Evolutionary conservation across 768 basidiomycete genomes (phyloP).

Genomic region (Collybia mongolica): DNA sequence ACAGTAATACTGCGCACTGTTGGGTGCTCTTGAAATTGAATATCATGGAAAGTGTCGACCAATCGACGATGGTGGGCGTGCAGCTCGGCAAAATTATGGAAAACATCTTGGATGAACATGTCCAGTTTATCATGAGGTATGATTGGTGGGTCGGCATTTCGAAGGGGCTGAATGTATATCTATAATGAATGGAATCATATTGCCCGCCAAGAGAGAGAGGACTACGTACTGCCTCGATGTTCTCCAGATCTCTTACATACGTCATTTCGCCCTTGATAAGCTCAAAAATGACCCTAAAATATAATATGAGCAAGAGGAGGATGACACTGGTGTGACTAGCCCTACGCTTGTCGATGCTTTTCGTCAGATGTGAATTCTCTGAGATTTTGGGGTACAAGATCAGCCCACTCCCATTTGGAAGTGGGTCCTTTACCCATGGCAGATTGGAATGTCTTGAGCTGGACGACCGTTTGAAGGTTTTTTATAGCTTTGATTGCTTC

Average conservation of each 20-base stretch:
- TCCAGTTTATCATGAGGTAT: conserved; percentile 70
- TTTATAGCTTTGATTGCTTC: conserved; percentile 84
- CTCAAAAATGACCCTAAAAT: conserved; percentile 82
- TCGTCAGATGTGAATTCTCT: conserved; percentile 61
- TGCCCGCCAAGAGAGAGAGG: background rate
- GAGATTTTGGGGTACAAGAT: conserved; percentile 69
- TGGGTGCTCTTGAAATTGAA: conserved; percentile 88
- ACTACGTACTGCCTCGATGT: conserved; percentile 70
- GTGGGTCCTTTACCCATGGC: conserved; percentile 82
- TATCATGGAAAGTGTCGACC: conserved; percentile 77
- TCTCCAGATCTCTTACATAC: conserved; percentile 93
- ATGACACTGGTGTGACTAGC: too few species aligned
- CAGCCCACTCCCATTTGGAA: conserved; percentile 87
- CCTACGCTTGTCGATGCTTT: conserved; percentile 80
- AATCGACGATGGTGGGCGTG: conserved; percentile 73
- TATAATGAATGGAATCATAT: conserved; percentile 24
- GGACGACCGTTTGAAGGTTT: conserved; percentile 75
- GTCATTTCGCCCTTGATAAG: conserved; percentile 95
- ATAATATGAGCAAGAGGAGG: background rate
- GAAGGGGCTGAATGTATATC: conserved; percentile 84
- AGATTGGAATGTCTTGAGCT: conserved; percentile 86
- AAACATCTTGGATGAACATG: conserved; percentile 82
- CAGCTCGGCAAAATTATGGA: conserved; percentile 83
- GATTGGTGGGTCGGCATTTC: conserved; percentile 74
- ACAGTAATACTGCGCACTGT: conserved; percentile 80